Conservation (phyloP, 495 filamentous ascomycete species). For the Talaromyces proteolyticus region DNA sequence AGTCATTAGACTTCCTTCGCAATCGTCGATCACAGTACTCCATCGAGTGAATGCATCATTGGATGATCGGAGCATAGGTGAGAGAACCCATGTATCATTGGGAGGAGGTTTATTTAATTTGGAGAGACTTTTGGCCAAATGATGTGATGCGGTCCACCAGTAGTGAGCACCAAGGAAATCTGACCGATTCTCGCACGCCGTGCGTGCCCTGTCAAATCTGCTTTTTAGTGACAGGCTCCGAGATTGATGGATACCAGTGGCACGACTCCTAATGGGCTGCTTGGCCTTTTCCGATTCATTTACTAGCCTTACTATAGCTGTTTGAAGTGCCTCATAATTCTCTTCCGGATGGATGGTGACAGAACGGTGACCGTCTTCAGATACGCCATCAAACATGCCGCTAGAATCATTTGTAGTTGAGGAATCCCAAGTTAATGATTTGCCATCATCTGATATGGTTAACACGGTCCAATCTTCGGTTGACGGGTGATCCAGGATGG, state of each 20-base stretch:
- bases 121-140: slow-evolving; percentile 19
- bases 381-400: slow-evolving; percentile 45
- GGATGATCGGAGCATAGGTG: slow-evolving; percentile 31
- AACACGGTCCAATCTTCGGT: slow-evolving; percentile 51
- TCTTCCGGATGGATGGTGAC: slow-evolving; percentile 67
- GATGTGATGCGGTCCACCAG: slow-evolving; percentile 42
- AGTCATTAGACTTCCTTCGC: slow-evolving; percentile 32
- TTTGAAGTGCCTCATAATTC: slow-evolving; percentile 77
- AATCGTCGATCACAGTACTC: slow-evolving; percentile 34
- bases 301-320: slow-evolving; percentile 75
- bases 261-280: neutral
- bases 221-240: slow-evolving; percentile 24
- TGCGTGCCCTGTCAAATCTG: slow-evolving; percentile 35
- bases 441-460: slow-evolving; percentile 68
- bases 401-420: slow-evolving; percentile 2
- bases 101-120: slow-evolving; percentile 7
- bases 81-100: slow-evolving; percentile 38
- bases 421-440: slow-evolving; percentile 48
- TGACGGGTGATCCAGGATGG: slow-evolving; percentile 31
- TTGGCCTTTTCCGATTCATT: slow-evolving; percentile 40
- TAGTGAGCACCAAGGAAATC: slow-evolving; percentile 44
- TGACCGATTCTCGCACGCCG: slow-evolving; percentile 27
- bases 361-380: slow-evolving; percentile 23
- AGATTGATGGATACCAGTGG: neutral
- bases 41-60: slow-evolving; percentile 28